These are phyloP conservation scores for Elongisporangium prolatum DNA, from an alignment of 352 stramenopile species.

Conservation along the genomic window DNA sequence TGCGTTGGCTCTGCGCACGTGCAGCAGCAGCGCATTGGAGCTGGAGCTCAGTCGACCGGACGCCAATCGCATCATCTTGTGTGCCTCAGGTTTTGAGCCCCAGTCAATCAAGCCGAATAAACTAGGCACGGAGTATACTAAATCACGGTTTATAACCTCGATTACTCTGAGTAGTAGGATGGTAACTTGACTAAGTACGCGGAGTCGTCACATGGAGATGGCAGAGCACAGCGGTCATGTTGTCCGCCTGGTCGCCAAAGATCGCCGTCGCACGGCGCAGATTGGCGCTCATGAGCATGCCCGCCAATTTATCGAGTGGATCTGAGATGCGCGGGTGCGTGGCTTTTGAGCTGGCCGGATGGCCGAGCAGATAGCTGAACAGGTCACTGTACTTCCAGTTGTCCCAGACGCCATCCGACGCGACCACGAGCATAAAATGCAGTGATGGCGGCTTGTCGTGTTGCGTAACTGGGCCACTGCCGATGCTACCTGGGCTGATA, in stretches of 20 bases:
- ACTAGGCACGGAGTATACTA: neutral
- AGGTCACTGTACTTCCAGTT: constrained; percentile 86
- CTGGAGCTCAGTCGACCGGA: neutral
- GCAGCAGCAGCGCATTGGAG: constrained; percentile 8
- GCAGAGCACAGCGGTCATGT: constrained; percentile 85
- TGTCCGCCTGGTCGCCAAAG: constrained; percentile 85
- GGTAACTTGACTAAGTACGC: neutral
- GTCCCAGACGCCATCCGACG: constrained; percentile 86
- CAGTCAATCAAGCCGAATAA: neutral
- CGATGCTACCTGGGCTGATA: neutral
- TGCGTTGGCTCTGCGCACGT: neutral
- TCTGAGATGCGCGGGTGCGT: constrained; percentile 6
- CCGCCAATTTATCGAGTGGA: constrained; percentile 11
- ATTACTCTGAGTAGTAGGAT: neutral
- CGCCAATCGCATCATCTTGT: neutral
- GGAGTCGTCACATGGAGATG: constrained; percentile 19
- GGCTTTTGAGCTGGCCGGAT: constrained; percentile 6
- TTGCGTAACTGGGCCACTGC: neutral
- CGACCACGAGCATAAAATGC: constrained; percentile 60
- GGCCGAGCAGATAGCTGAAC: constrained; percentile 33
- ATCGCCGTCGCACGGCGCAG: constrained; percentile 45
- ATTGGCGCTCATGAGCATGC: constrained; percentile 59
- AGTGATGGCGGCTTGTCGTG: neutral
- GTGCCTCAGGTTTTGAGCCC: neutral
- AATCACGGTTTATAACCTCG: neutral